Percentiles rank a stretch among this genome's conserved stretches.
phyloP scores from a whole-genome alignment of 2,329 filamentous ascomycete genomes.

The Coleophoma eucalyptorum region DNA sequence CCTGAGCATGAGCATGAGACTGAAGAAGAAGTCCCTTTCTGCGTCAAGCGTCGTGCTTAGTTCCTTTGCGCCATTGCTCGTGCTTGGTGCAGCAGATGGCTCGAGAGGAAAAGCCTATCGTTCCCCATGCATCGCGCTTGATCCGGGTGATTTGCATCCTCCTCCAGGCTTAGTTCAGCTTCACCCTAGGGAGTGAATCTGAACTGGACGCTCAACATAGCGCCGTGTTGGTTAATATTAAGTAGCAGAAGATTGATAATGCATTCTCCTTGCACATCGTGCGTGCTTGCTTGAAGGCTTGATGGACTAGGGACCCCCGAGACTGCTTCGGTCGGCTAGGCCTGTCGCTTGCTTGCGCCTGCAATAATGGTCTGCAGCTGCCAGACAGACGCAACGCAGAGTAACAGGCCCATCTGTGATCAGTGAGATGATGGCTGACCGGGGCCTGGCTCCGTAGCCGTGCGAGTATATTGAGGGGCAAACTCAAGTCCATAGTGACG shows the following conservation, averaged over 20 bases:
- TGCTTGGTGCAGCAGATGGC: conserved; percentile 16
- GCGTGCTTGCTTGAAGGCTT: too few species aligned
- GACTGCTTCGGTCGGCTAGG: not conserved
- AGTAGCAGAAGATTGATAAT: too few species aligned
- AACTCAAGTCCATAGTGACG: not conserved
- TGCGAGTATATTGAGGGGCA: not conserved
- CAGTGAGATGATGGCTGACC: not conserved
- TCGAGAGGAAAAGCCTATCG: not conserved
- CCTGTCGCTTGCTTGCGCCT: not conserved
- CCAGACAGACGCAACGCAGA: not conserved
- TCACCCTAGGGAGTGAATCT: too few species aligned
- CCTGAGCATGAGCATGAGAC: too few species aligned
- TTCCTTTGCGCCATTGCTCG: conserved; percentile 11
- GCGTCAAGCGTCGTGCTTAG: not conserved
- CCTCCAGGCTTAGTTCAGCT: not conserved
- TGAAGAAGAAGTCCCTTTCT: too few species aligned
- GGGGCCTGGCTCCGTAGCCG: not conserved
- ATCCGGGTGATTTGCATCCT: not conserved
- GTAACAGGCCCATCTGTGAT: not conserved
- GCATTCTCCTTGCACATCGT: too few species aligned
- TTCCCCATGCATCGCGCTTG: not conserved
- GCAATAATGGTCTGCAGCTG: not conserved
- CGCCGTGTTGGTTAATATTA: too few species aligned
- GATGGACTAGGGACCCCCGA: too few species aligned
- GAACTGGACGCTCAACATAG: too few species aligned